Conservation (phyloP, 352 stramenopile genomes). For the Pythium sp. region DNA sequence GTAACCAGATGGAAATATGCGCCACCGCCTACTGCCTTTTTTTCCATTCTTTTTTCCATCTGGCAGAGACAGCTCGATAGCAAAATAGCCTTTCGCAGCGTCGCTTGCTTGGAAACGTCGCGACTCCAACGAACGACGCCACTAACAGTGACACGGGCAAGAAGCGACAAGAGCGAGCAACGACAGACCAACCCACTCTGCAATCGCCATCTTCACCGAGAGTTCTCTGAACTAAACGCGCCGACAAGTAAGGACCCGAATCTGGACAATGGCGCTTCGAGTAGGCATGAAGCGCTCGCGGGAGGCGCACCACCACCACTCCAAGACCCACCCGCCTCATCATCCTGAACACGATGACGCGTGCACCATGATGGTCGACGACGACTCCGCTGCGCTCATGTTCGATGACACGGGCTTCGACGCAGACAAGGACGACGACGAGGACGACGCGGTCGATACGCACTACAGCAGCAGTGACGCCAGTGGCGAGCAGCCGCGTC, state of each 20-base stretch:
- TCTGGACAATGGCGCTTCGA: slow-evolving; percentile 11
- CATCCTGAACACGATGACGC: not conserved
- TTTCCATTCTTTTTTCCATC: slow-evolving; percentile 13
- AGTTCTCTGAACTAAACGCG: not conserved
- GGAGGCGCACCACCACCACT: not conserved
- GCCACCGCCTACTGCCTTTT: not conserved
- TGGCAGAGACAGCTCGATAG: not conserved
- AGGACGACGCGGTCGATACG: slow-evolving; percentile 12
- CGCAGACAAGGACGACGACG: slow-evolving; percentile 20
- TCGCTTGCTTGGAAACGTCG: not conserved
- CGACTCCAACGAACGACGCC: too few species aligned
- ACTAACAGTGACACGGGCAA: not conserved
- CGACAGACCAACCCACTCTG: not conserved
- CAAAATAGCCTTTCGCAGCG: not conserved
- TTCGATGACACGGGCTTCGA: slow-evolving; percentile 14
- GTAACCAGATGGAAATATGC: slow-evolving; percentile 1
- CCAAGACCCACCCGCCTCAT: not conserved
- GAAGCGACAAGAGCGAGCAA: not conserved
- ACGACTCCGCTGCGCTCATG: slow-evolving; percentile 1
- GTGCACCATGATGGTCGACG: slow-evolving; percentile 19
- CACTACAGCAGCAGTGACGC: slow-evolving; percentile 18
- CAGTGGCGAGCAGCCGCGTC: slow-evolving; percentile 20
- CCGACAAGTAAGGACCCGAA: not conserved
- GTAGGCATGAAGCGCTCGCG: slow-evolving; percentile 23
- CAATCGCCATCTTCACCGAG: not conserved